Evolutionary conservation across 495 filamentous ascomycete species (phyloP), one percentile per base, ranked within the genome.

Genomic region (Neurospora sp.): DNA sequence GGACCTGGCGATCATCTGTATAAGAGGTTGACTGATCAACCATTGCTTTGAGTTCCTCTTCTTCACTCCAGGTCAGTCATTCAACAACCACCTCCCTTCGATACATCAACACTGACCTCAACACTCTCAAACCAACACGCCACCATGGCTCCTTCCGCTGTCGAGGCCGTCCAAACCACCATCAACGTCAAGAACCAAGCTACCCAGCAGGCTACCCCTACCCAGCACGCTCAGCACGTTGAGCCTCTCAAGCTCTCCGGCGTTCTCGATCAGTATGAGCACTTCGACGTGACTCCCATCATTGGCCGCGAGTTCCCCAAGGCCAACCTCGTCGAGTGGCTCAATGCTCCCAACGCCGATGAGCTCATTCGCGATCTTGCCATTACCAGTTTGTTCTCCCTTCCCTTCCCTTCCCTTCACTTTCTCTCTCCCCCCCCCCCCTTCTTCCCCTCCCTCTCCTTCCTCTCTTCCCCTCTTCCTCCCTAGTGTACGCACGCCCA

Each of bases 221-320:
- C 53, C 27, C 53, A 77, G 71, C 68, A 40, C 16, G 42, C 31
- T 4, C 27, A 41, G 18, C 75, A 69, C 3, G 53, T 53, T 0
- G 72, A 78, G 69, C 88, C 90, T 0, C 76, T 91, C 35, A 77
- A 85, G 77, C 80, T 83, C 18, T 86, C 82, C 0, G 88, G 88
- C 5, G 81, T 83, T 0, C 82, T 92, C 0, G 87, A 92, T 39
- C 68, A 79, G 42, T 89, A 86, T 71, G 82, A 90, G 61, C 86
- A 83, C 4, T 89, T 91, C 68, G 90, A 92, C 44, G 84, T 90
- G 2, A 93, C 90, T 2, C 90, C 91, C 6, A 80, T 89, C 70
- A 91, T 93, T 74, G 91, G 91, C 20, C 83, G 85, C 0, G 91
- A 93, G 75, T 94, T 87, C 74, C 84, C 85, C 20, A 84, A 84